Base-by-base conservation (phyloP, 2,329 filamentous ascomycete genomes). In the Aureobasidium sp. region DNA sequence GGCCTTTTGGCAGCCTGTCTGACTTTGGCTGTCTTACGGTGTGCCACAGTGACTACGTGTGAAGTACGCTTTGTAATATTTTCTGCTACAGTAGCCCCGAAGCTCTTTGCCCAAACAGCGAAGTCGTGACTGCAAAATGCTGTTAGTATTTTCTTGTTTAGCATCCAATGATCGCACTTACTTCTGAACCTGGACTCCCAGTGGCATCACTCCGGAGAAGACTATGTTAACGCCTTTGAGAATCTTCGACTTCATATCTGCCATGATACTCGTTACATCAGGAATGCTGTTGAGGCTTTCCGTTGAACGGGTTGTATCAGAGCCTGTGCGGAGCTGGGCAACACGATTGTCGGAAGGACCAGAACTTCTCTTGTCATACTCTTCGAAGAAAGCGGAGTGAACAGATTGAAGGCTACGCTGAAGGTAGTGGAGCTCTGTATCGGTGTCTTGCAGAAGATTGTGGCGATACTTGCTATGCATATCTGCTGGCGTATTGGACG, bases 191-290 rank as follows among this genome's bases (percentile, higher is more conserved):
- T 91, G 84, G 32, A 86, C 80, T 4, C 87, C 88, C 1, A 95
- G 73, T 0, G 90, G 90, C 2, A 97, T 83, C 2, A 98, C 84
- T 0, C 93, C 93, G 0, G 91, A 95, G 59, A 97, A 85, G 4
- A 95, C 90, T 54, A 98, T 80, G 4, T 84, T 81, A 10, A 87
- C 81, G 12, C 84, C 86, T 19, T 78, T 79, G 0, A 98, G 80
- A 2, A 94, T 86, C 51, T 78, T 78, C 1, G 77, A 73, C 72
- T 97, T 97, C 65, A 97, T 81, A 41, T 78, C 72, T 34, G 88
- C 86, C 71, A 98, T 85, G n/a, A 96, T 83, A 39, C 79, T 74
- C 54, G 90, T 90, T 25, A 95, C 83, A 65, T 98, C 90, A 0
- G 93, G 93, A 3, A 96, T 84, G 53, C 81, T 70, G 50, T 76